Evolutionary conservation across 176 grass and related monocot species (phyloP), one percentile per base, ranked within the genome.

Genomic region (Avena atlantica): DNA sequence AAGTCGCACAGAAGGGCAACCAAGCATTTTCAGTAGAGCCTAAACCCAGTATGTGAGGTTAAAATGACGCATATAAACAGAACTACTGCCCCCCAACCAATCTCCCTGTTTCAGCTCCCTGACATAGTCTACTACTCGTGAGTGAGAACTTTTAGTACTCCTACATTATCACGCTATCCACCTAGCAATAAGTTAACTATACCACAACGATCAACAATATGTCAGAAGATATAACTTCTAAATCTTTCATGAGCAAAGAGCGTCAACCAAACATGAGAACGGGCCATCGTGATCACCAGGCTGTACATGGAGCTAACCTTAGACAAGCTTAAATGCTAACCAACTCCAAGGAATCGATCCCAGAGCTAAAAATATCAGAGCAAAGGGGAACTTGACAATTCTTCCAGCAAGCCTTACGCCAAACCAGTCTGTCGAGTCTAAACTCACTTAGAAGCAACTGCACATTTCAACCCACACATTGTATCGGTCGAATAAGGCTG

Each of bases 301-400:
- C 85, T 87, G 85, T 87, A 70, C 76, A 86, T 44, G 76, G 68
- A 87, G 49, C 64, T 77, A 80, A 84, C 89, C 89, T 87, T 83
- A 75, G 81, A 87, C 89, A 87, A 75, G 81, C 60, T 84, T 91
- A 91, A 88, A 85, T 88, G 89, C 81, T 60, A 84, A 88, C 89
- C 67, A 84, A 75, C 81, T 84, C 76, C 81, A 87, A 67, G 85
- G 75, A 75, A 84, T 81, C 75, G 37, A 84, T 62, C 57, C 68
- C 69, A 85, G 76, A 76, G 78, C 50, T 50, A 81, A 87, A 83
- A 83, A 80, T 15, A 62, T 74, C 60, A 84, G 12, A 63, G 65
- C 81, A 76, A 84, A n/a, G 69, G 60, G n/a, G 80, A 80, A 59
- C 51, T 57, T 59, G 75, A 75, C 48, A 74, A 36, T 56, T 68